These are phyloP conservation scores for Lyophyllum decastes DNA, from an alignment of 768 basidiomycete genomes.

Conservation along the genomic window DNA sequence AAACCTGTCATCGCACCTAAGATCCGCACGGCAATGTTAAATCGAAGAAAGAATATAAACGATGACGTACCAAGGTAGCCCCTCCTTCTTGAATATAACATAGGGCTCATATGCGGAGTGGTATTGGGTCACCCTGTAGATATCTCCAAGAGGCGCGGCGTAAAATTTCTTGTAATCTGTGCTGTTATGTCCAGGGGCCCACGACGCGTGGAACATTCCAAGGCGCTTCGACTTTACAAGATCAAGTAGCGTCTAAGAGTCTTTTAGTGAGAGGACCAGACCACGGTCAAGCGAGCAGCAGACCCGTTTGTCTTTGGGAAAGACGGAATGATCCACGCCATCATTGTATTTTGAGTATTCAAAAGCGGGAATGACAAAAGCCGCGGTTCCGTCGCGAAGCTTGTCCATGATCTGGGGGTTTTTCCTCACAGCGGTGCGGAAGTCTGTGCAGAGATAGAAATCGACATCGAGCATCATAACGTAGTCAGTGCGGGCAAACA, in stretches of 20 bases:
- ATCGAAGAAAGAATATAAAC: conserved; percentile 1
- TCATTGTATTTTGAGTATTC: conserved; percentile 72
- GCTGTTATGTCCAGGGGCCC: conserved; percentile 79
- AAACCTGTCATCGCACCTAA: conserved; percentile 89
- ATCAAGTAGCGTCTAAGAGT: conserved; percentile 50
- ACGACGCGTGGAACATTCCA: conserved; percentile 76
- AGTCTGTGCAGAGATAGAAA: conserved; percentile 83
- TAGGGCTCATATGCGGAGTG: conserved; percentile 90
- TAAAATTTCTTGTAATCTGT: conserved; percentile 78
- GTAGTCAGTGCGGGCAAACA: conserved; percentile 81
- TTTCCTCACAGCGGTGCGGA: conserved; percentile 56
- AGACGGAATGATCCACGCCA: conserved; percentile 55
- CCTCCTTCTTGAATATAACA: conserved; percentile 76
- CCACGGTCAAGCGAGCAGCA: conserved; percentile 15
- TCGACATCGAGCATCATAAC: conserved; percentile 94
- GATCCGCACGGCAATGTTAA: not conserved
- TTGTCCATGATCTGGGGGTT: conserved; percentile 41
- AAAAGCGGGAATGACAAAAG: conserved; percentile 84
- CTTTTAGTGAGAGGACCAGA: not conserved
- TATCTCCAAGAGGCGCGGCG: conserved; percentile 56
- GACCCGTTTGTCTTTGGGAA: conserved; percentile 74
- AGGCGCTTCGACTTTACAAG: conserved; percentile 59
- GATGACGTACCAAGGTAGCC: conserved; percentile 64
- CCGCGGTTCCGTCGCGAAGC: conserved; percentile 61
- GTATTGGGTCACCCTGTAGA: conserved; percentile 77